Base-by-base conservation (phyloP, 306 rosid species). In the Myrica gale region DNA sequence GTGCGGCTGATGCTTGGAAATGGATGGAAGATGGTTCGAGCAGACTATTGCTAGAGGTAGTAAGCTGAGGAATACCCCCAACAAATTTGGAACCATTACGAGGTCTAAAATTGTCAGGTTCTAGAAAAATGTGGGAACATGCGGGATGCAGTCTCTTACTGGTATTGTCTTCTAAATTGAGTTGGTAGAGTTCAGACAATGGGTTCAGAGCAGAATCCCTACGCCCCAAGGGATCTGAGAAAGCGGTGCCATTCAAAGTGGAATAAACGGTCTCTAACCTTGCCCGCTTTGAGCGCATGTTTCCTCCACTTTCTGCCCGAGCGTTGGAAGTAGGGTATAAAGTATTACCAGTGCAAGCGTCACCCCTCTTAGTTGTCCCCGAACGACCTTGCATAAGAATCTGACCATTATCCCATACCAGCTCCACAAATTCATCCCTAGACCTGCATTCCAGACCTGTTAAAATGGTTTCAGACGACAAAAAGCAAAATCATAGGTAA, bases 331-430 rank as follows among this genome's bases (percentile, higher is more conserved):
- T 32, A 74, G 21, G 60, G 47, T 50, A 56, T 50, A 57, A 57
- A 16, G 80, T 32, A 76, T 71, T 20, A 20, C 63, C 74, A 46
- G 9, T 57, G 75, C 79, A 50, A 10, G 78, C 45, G 19, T 76
- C 54, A 19, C 69, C 70, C 63, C 69, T 70, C 65, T 2, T 26
- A 39, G 77, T 48, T 53, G 53, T 47, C 10, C 74, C 52, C 53
- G 84, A 69, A 63, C 80, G 75, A 60, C 77, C 75, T 81, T 80
- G 76, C 71, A 19, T 78, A 16, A 47, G 46, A 73, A 82, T 43
- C 60, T 72, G 78, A 26, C 82, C 85, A 68, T 84, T 80, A 78
- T 84, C 78, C 83, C 83, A 82, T 47, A 77, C 83, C 48, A 77
- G 76, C 78, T 84, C 90, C 68, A 77, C 19, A 43, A 77, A 74